Evolutionary conservation across 345 rosid genomes (phyloP).

Genomic region (Eutrema yunnanense): DNA sequence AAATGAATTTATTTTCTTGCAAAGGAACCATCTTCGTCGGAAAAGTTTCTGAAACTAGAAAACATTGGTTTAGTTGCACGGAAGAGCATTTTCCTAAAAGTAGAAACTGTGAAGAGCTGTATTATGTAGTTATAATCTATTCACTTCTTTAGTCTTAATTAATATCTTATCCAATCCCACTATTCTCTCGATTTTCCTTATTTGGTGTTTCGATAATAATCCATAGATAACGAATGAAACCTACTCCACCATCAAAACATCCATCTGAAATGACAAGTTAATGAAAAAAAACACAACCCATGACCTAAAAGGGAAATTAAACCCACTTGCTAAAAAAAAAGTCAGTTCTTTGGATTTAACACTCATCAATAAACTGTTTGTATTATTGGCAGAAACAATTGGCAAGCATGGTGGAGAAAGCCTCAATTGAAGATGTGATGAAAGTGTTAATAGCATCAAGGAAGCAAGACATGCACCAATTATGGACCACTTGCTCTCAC

Average conservation of each 20-base stretch:
- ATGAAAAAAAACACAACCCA: constrained; percentile 2
- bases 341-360: constrained; percentile 12
- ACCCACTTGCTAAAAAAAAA: neutral
- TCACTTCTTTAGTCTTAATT: neutral
- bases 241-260: constrained; percentile 20
- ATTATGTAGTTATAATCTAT: constrained; percentile 7
- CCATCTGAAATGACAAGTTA: constrained; percentile 16
- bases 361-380: neutral
- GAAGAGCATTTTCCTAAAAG: constrained; percentile 35
- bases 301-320: constrained; percentile 18
- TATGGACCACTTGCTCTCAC: constrained; percentile 97
- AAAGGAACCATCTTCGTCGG: neutral
- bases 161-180: neutral
- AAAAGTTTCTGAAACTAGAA: neutral
- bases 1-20: neutral
- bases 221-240: constrained; percentile 17
- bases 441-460: constrained; percentile 92
- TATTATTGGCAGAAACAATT: constrained; percentile 70
- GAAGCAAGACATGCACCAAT: constrained; percentile 94
- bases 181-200: constrained; percentile 41
- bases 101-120: constrained; percentile 35
- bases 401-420: constrained; percentile 93
- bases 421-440: constrained; percentile 97
- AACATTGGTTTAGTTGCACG: constrained; percentile 3
- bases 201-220: constrained; percentile 37